Evolutionary conservation across 345 rosid genomes (phyloP).

Genomic region (Murraya paniculata): DNA sequence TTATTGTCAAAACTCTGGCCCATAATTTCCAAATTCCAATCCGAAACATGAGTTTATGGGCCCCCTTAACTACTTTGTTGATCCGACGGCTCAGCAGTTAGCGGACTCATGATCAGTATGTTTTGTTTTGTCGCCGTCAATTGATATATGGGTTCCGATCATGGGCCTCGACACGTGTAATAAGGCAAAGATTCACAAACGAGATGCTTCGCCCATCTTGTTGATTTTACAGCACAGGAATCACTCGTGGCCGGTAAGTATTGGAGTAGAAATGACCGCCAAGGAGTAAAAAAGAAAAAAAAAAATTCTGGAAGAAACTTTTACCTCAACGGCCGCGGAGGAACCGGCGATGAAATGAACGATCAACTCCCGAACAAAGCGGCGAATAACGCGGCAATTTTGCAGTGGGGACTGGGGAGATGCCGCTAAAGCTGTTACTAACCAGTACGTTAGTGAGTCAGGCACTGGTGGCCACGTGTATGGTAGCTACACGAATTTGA

Average conservation of each 20-base stretch:
- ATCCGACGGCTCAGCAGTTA: neutral
- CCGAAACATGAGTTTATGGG: neutral
- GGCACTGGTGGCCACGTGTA: constrained; percentile 1
- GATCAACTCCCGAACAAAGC: constrained; percentile 11
- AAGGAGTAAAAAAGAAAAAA: neutral
- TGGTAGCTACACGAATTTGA: neutral
- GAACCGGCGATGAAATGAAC: constrained; percentile 18
- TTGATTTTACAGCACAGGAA: neutral
- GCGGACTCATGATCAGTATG: neutral
- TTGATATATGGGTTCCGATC: neutral
- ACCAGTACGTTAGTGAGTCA: neutral
- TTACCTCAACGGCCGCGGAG: constrained; percentile 22
- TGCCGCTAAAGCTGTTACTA: no score
- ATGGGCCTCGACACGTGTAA: neutral
- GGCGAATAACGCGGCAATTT: constrained; percentile 16
- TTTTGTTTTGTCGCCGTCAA: neutral
- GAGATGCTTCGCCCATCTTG: neutral
- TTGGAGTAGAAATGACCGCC: neutral
- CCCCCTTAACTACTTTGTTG: neutral
- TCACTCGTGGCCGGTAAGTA: neutral
- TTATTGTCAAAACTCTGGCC: neutral
- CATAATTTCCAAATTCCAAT: neutral
- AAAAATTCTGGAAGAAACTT: neutral
- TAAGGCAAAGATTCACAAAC: neutral
- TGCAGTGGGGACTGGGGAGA: neutral